Percentiles rank a stretch among this genome's conserved stretches.
Conservation (phyloP, 441 rosid genomes). For the Adansonia grandidieri region DNA sequence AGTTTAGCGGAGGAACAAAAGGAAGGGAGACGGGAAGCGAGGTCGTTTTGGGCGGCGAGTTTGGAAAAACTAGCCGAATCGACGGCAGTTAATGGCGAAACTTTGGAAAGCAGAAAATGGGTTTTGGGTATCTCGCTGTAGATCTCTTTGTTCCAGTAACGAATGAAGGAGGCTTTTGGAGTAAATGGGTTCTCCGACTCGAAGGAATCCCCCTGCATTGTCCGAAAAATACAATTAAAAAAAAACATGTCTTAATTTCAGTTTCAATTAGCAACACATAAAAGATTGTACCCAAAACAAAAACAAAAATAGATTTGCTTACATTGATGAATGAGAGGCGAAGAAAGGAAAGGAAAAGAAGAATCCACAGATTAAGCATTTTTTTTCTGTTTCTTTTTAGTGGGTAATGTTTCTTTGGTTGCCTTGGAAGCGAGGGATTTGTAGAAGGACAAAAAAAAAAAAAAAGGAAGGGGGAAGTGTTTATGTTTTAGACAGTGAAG, state of each 20-base stretch:
- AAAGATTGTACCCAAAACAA: neutral
- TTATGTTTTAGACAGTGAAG: no score
- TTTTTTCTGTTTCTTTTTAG: constrained; percentile 9
- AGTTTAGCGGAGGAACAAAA: constrained; percentile 79
- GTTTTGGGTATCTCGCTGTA: constrained; percentile 44
- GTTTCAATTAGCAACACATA: neutral
- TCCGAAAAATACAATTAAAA: constrained; percentile 11
- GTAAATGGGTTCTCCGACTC: constrained; percentile 65
- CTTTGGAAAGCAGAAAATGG: constrained; percentile 64
- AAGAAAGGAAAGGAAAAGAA: constrained; percentile 31
- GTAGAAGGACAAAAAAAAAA: constrained; percentile 15
- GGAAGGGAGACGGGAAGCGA: constrained; percentile 53
- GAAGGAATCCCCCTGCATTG: constrained; percentile 60
- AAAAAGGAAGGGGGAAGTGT: no score
- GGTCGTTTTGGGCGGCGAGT: constrained; percentile 62
- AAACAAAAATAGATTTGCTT: constrained; percentile 26
- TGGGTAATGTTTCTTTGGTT: constrained; percentile 40
- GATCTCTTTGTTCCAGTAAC: constrained; percentile 83
- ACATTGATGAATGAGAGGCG: constrained; percentile 44
- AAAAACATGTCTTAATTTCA: neutral
- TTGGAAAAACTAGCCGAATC: constrained; percentile 62
- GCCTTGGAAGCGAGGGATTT: constrained; percentile 24
- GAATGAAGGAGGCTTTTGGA: constrained; percentile 63
- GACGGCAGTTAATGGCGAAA: constrained; percentile 66
- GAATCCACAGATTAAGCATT: constrained; percentile 37